Percentiles rank a stretch among this genome's conserved stretches.
Evolutionary conservation across 768 basidiomycete species (phyloP).

Genomic region (Hirschioporus abietinus): DNA sequence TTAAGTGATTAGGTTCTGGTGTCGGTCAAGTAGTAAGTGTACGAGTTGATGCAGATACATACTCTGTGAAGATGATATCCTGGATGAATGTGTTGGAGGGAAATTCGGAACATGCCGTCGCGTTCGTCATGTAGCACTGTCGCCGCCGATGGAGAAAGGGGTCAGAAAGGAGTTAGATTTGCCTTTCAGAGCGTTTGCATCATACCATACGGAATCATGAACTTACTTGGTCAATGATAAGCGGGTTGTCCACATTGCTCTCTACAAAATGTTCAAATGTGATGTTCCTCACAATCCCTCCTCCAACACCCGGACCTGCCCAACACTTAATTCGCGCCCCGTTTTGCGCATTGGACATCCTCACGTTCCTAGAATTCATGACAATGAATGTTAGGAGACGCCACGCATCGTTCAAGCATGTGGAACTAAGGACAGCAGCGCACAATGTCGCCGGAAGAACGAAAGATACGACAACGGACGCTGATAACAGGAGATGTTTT

Average conservation of each 20-base stretch:
- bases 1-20: background rate
- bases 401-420: background rate
- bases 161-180: background rate
- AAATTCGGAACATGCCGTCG: constrained; percentile 43
- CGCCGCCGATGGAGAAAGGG: background rate
- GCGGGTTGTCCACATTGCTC: constrained; percentile 51
- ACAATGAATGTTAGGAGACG: background rate
- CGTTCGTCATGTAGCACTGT: constrained; percentile 45
- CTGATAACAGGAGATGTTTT: background rate
- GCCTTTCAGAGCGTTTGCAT: background rate
- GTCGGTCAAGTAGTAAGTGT: background rate
- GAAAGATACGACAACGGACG: background rate
- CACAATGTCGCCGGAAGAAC: background rate
- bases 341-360: constrained; percentile 58
- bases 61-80: constrained; percentile 54
- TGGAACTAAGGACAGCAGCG: background rate
- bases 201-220: background rate
- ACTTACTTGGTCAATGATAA: constrained; percentile 52
- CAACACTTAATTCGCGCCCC: constrained; percentile 67
- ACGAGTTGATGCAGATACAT: constrained; percentile 8
- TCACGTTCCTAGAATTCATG: constrained; percentile 37
- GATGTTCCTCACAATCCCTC: constrained; percentile 52
- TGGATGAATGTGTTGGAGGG: constrained; percentile 52
- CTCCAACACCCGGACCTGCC: constrained; percentile 54
- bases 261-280: constrained; percentile 50